A percentile compares a stretch with the other conserved stretches of the same genome.
Evolutionary conservation across 495 filamentous ascomycete genomes (phyloP).

Genomic region (Cairneyella variabilis): DNA sequence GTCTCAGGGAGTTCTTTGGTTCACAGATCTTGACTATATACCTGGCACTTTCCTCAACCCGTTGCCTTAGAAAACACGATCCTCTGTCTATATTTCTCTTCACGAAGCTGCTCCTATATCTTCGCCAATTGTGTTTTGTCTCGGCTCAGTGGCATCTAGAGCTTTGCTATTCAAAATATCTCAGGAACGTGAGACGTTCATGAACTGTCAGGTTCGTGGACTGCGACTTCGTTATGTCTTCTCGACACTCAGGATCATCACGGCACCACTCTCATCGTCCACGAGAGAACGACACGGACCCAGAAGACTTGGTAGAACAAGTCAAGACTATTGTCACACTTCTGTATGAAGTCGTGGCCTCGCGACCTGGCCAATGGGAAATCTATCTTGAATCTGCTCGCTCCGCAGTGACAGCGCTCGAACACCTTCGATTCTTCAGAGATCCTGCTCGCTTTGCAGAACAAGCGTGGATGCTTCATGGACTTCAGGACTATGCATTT

Average conservation of each 20-base stretch:
- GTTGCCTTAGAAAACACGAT: too few species aligned
- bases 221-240: slow-evolving; percentile 13
- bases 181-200: too few species aligned
- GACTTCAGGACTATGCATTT: slow-evolving; percentile 45
- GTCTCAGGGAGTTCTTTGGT: too few species aligned
- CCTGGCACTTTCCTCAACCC: too few species aligned
- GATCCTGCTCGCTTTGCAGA: slow-evolving; percentile 32
- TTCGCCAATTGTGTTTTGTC: too few species aligned
- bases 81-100: too few species aligned
- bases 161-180: too few species aligned
- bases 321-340: slow-evolving; percentile 22
- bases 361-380: slow-evolving; percentile 28
- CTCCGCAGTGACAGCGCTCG: slow-evolving; percentile 32
- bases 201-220: too few species aligned
- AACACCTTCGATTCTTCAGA: slow-evolving; percentile 34
- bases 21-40: too few species aligned
- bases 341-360: slow-evolving; percentile 23
- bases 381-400: slow-evolving; percentile 28
- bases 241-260: slow-evolving; percentile 21
- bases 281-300: slow-evolving; percentile 4
- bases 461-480: slow-evolving; percentile 40
- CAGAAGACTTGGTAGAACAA: slow-evolving; percentile 21
- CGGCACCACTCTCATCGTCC: slow-evolving; percentile 10
- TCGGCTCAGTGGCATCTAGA: too few species aligned
- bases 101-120: too few species aligned